Base-by-base conservation (phyloP, 2,329 filamentous ascomycete species). In the Botryotinia calthae region DNA sequence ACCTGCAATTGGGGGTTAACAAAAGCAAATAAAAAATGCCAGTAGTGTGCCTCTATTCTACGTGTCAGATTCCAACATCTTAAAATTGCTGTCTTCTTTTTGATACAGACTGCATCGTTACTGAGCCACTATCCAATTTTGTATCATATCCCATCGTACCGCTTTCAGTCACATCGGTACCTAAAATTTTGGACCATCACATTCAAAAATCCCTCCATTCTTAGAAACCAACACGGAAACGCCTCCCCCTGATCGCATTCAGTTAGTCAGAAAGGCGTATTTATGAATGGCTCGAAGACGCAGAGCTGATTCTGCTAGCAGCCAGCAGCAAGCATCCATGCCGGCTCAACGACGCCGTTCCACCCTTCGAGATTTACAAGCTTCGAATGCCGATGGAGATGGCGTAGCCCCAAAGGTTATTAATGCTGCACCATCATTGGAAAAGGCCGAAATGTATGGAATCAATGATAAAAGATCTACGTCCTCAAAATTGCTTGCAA, bases 391-490 rank as follows among this genome's bases (percentile, higher is more conserved):
- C 73, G 82, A 83, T 81, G 82, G 81, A 76, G 80, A 79, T 76
- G 74, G 79, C 75, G 80, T 80, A 77, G 83, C 79, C 74, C 85
- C 82, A 25, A 86, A 87, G 79, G 84, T 87, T 72, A 87, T 87
- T 79, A 86, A 87, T 79, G 86, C 86, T 73, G 85, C 82, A 54
- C 85, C 85, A 46, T 86, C 85, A 9, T 82, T 87, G 77, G 85
- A 87, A 79, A 86, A 87, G 81, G 86, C 86, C 74, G 83, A 87
- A 76, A 83, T 86, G 81, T 87, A 86, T 81, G 86, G 86, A 75
- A 87, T 87, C 78, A 83, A 86, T 79, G 85, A 87, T 81, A 83
- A 85, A 77, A 82, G 85, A 70, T 82, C 85, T 72, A 82, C 85
- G 72, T 84, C 83, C 76, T 85, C 84, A 74, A 85, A 84, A 78